Evolutionary conservation across 2,329 filamentous ascomycete genomes (phyloP).

Genomic region (Exophiala viscosa): DNA sequence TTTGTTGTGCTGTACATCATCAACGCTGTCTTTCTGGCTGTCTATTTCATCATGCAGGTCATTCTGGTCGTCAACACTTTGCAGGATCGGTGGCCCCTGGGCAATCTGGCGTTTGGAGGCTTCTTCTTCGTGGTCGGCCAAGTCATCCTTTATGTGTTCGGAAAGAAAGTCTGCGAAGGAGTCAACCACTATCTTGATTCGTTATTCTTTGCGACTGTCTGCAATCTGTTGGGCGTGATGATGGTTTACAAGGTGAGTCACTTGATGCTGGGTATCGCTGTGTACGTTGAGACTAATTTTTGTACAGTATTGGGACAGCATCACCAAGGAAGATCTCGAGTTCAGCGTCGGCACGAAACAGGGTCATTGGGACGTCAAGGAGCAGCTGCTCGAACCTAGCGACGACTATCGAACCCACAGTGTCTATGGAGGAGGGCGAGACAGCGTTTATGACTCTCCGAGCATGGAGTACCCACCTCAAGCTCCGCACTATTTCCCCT

Average conservation of each 20-base stretch:
- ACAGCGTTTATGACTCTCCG: slow-evolving; percentile 65
- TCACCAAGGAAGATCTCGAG: slow-evolving; percentile 95
- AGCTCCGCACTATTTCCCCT: slow-evolving; percentile 6
- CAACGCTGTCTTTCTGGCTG: slow-evolving; percentile 77
- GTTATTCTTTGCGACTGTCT: slow-evolving; percentile 87
- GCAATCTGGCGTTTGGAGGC: slow-evolving; percentile 83
- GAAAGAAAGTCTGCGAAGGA: slow-evolving; percentile 74
- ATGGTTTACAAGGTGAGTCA: slow-evolving; percentile 91
- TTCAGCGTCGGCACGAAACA: slow-evolving; percentile 93
- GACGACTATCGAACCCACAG: slow-evolving; percentile 59
- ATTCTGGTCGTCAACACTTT: slow-evolving; percentile 84
- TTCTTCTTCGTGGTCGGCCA: slow-evolving; percentile 91
- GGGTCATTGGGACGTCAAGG: slow-evolving; percentile 98
- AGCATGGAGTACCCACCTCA: slow-evolving; percentile 22
- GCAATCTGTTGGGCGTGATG: slow-evolving; percentile 94
- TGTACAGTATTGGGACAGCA: slow-evolving; percentile 92
- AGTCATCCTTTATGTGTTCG: slow-evolving; percentile 87
- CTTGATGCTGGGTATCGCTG: neutral
- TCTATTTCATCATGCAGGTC: slow-evolving; percentile 85
- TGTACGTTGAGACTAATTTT: neutral
- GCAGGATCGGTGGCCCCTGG: slow-evolving; percentile 91
- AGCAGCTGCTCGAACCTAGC: slow-evolving; percentile 65
- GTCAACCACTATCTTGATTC: slow-evolving; percentile 92
- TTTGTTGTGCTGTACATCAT: slow-evolving; percentile 91
- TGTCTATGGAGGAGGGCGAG: slow-evolving; percentile 36